Evolutionary conservation across 2,329 filamentous ascomycete genomes (phyloP), one percentile per base, ranked within the genome.

Genomic region (Celoporthe dispersa): DNA sequence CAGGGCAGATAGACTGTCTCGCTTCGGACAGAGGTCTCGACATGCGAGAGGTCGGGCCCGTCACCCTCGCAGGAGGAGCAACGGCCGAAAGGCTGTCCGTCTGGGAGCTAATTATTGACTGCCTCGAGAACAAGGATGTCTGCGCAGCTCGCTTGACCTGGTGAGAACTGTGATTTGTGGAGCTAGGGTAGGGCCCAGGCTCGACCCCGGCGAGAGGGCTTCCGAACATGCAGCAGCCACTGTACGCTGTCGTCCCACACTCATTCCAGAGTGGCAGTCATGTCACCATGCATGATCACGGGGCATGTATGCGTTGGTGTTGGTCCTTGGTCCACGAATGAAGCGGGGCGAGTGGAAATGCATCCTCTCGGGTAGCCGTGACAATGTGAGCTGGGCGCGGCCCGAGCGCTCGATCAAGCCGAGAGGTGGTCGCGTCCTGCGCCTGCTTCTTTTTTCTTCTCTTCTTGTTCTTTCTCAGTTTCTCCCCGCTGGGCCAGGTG

Each of bases 211-310:
- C 16, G 61, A 44, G 41, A 22, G n/a, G 39, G 39, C 35, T 14
- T 31, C 25, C 14, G 2, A 28, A n/a, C 22, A 62, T 22, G 12
- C 25, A 62, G 37, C 60, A 31, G 28, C 41, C 12, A 9, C 62
- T 33, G 19, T 33, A 31, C 14, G 14, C 41, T 64, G 39, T 35
- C 39, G 16, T 48, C 6, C 33, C 33, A 48, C 25, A 28, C n/a
- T 14, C 22, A 4, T 6, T 3, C 22, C 14, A 39, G 53, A 7
- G 11, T 48, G 35, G 28, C 37, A 37, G 39, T 7, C 28, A 55
- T 22, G 57, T 62, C 66, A 60, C 31, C 55, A 14, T 67, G 41
- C 64, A 66, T 66, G 33, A 55, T 59, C 66, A 67, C 33, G 25
- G 51, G 31, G 57, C 66, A 67, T 62, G 66, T 44, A n/a, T 51